A percentile compares a stretch with the other conserved stretches of the same genome.
These are phyloP conservation scores for Gynandropsis gynandra DNA, from an alignment of 345 rosid genomes.

Conservation along the genomic window DNA sequence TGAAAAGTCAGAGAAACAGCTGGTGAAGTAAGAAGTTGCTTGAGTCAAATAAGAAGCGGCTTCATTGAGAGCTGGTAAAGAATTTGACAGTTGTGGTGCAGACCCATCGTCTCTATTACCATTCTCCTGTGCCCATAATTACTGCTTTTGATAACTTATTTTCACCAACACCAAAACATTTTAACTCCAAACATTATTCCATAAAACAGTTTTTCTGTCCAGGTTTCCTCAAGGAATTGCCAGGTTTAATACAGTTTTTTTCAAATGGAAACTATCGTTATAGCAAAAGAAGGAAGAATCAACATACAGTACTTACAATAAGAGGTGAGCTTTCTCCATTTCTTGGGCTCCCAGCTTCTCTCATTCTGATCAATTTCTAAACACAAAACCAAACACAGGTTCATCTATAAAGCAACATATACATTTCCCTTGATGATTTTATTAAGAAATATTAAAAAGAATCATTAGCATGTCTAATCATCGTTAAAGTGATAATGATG, in stretches of 20 bases:
- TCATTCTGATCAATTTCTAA: constrained; percentile 33
- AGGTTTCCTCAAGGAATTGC: too few species aligned
- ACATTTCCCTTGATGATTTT: neutral
- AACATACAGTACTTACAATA: constrained; percentile 29
- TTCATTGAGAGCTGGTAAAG: constrained; percentile 45
- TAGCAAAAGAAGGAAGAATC: neutral
- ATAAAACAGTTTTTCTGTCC: too few species aligned
- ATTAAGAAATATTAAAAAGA: too few species aligned
- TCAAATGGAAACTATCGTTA: too few species aligned
- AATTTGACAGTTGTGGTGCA: constrained; percentile 37
- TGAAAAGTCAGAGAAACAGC: constrained; percentile 51
- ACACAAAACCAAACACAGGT: constrained; percentile 11
- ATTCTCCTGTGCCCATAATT: constrained; percentile 23
- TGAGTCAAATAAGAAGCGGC: constrained; percentile 51
- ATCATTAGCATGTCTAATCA: too few species aligned
- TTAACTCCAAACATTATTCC: too few species aligned
- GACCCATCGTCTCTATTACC: constrained; percentile 20
- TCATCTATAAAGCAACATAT: neutral
- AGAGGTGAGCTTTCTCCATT: constrained; percentile 25
- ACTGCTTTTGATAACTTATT: constrained; percentile 4
- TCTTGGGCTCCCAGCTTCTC: constrained; percentile 33
- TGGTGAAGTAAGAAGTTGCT: constrained; percentile 47
- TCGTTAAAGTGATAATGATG: too few species aligned
- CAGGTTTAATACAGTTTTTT: too few species aligned
- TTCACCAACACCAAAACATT: too few species aligned